Percentiles rank a stretch among this genome's conserved stretches.
phyloP scores from a whole-genome alignment of 1,284 basidiomycete genomes.

The Pseudozyma thailandica region DNA sequence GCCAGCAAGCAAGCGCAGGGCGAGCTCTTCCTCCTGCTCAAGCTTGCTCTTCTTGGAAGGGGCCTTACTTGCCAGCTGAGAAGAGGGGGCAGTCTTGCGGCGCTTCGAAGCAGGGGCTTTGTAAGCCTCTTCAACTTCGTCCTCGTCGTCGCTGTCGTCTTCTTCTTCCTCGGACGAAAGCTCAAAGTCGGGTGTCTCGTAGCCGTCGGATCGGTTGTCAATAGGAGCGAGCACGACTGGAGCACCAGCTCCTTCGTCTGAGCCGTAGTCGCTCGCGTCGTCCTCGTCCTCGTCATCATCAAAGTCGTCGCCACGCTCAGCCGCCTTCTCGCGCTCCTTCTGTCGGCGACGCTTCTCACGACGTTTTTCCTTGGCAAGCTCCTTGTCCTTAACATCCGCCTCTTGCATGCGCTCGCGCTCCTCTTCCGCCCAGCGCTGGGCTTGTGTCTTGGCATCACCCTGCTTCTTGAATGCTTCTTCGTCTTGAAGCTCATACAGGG shows the following conservation, averaged over 20 bases:
- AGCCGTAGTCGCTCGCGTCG: constrained; percentile 51
- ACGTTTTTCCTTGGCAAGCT: constrained; percentile 60
- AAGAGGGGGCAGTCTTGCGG: constrained; percentile 16
- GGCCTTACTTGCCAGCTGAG: not conserved
- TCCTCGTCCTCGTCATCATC: constrained; percentile 58
- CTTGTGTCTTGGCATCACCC: constrained; percentile 78
- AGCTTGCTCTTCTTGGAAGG: constrained; percentile 41
- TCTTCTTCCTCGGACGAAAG: constrained; percentile 37
- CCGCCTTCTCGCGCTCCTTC: constrained; percentile 82
- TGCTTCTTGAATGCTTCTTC: constrained; percentile 77
- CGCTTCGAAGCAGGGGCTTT: constrained; percentile 29
- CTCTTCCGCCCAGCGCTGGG: constrained; percentile 77
- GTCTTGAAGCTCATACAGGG: constrained; percentile 78
- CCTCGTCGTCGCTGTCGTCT: constrained; percentile 19
- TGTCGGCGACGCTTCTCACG: constrained; percentile 75
- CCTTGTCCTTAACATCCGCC: constrained; percentile 71
- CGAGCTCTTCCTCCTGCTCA: constrained; percentile 50
- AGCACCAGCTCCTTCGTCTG: constrained; percentile 49
- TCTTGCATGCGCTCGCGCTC: constrained; percentile 88
- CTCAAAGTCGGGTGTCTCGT: constrained; percentile 64
- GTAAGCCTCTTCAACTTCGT: constrained; percentile 21
- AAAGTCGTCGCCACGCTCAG: constrained; percentile 68
- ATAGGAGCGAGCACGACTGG: constrained; percentile 40
- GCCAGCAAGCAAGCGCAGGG: constrained; percentile 52
- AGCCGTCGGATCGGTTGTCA: constrained; percentile 56